These are phyloP conservation scores for Triticum timopheevii DNA, from an alignment of 176 grass and related monocot genomes.

Conservation along the genomic window DNA sequence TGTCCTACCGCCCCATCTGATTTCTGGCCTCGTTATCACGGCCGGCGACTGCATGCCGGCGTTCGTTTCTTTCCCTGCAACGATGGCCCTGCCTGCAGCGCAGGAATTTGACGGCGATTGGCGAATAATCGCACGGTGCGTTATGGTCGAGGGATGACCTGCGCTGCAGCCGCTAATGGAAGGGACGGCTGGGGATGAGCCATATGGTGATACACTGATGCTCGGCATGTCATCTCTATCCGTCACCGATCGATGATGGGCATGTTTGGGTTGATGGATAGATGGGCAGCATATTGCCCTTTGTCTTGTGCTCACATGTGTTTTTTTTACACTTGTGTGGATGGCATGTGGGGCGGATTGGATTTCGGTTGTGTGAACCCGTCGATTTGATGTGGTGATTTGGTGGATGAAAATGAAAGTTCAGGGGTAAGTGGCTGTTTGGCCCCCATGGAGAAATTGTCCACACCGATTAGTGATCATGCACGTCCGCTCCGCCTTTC, in stretches of 20 bases:
- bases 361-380: no score
- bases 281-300: neutral
- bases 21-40: neutral
- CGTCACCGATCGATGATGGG: neutral
- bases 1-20: neutral
- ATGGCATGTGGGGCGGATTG: no score
- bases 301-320: neutral
- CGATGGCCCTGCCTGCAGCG: neutral
- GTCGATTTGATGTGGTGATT: no score
- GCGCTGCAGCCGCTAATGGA: neutral
- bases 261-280: neutral
- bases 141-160: neutral
- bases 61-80: neutral
- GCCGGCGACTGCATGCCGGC: neutral
- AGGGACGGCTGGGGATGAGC: conserved; percentile 5
- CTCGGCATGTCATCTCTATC: neutral
- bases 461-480: no score
- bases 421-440: no score
- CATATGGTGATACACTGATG: neutral
- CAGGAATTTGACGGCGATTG: neutral
- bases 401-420: no score
- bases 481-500: no score
- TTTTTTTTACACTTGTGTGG: neutral
- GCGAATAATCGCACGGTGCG: neutral
- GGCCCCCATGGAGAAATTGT: no score